Conservation (phyloP, 495 filamentous ascomycete species). For the Margaritispora aquatica region DNA sequence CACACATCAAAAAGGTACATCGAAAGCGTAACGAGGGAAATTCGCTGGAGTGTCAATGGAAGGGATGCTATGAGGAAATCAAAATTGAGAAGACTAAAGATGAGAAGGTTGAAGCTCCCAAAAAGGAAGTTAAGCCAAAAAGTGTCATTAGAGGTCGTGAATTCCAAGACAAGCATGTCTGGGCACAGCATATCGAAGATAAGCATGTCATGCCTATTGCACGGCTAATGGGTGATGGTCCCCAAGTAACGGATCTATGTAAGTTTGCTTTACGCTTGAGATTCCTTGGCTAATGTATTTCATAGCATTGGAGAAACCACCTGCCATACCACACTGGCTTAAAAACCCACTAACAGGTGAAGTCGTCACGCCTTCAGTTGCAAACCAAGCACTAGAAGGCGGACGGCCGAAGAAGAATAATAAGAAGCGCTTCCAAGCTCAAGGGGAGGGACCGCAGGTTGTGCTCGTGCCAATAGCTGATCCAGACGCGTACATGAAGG, state of each 20-base stretch:
- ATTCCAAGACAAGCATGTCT: constrained; percentile 29
- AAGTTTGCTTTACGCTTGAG: constrained; percentile 23
- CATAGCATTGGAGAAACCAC: neutral
- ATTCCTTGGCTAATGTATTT: neutral
- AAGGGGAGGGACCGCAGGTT: neutral
- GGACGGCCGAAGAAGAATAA: constrained; percentile 14
- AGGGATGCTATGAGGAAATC: constrained; percentile 30
- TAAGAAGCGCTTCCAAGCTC: neutral
- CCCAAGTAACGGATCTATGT: constrained; percentile 41
- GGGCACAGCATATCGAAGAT: constrained; percentile 46
- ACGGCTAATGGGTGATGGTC: constrained; percentile 56
- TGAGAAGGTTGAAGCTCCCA: too few species aligned
- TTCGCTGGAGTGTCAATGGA: constrained; percentile 36
- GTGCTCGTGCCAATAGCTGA: neutral
- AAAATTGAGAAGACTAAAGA: too few species aligned
- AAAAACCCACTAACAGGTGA: constrained; percentile 4
- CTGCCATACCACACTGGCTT: neutral
- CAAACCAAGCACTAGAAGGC: constrained; percentile 11
- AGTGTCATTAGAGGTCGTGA: neutral
- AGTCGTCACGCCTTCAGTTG: constrained; percentile 18
- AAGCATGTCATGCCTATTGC: constrained; percentile 46
- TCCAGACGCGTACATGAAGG: neutral
- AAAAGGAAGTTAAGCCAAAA: neutral
- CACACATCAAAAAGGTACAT: constrained; percentile 55
- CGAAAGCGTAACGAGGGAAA: constrained; percentile 8